phyloP scores from a whole-genome alignment of 352 stramenopile species.

The Phytophthora niederhauseri region DNA sequence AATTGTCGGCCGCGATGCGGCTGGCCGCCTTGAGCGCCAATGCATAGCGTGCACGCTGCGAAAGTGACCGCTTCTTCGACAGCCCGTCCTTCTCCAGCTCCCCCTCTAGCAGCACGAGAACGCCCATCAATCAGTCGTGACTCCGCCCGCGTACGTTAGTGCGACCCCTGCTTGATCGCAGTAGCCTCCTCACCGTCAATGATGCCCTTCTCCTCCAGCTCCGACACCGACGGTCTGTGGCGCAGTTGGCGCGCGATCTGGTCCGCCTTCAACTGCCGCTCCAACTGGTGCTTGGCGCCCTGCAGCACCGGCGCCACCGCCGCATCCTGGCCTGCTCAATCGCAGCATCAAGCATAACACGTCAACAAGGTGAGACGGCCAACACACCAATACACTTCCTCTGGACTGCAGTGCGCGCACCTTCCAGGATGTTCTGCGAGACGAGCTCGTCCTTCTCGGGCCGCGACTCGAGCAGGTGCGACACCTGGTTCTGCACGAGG shows the following conservation, averaged over 20 bases:
- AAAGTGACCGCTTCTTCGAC: slow-evolving; percentile 56
- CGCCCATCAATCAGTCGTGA: slow-evolving; percentile 23
- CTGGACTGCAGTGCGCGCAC: slow-evolving; percentile 25
- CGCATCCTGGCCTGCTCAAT: slow-evolving; percentile 41
- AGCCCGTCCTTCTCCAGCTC: slow-evolving; percentile 58
- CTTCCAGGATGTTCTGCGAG: slow-evolving; percentile 72
- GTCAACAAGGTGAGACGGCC: neutral
- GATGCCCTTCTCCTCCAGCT: slow-evolving; percentile 82
- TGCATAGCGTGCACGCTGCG: slow-evolving; percentile 72
- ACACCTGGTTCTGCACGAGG: slow-evolving; percentile 83
- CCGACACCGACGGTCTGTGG: slow-evolving; percentile 67
- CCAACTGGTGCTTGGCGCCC: slow-evolving; percentile 72
- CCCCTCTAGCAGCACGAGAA: slow-evolving; percentile 55
- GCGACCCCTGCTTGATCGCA: slow-evolving; percentile 9
- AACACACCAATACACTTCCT: neutral
- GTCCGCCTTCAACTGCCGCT: slow-evolving; percentile 74
- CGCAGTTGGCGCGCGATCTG: slow-evolving; percentile 71
- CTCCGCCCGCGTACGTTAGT: slow-evolving; percentile 3
- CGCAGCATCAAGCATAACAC: slow-evolving; percentile 4
- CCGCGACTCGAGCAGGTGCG: slow-evolving; percentile 76
- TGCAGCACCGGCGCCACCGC: slow-evolving; percentile 69
- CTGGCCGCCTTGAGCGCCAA: slow-evolving; percentile 80
- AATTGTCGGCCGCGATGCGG: slow-evolving; percentile 81
- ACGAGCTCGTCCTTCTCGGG: slow-evolving; percentile 84
- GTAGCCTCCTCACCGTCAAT: slow-evolving; percentile 54